Conservation (phyloP, 805 yeast genomes). For the Yarrowia osloensis region DNA sequence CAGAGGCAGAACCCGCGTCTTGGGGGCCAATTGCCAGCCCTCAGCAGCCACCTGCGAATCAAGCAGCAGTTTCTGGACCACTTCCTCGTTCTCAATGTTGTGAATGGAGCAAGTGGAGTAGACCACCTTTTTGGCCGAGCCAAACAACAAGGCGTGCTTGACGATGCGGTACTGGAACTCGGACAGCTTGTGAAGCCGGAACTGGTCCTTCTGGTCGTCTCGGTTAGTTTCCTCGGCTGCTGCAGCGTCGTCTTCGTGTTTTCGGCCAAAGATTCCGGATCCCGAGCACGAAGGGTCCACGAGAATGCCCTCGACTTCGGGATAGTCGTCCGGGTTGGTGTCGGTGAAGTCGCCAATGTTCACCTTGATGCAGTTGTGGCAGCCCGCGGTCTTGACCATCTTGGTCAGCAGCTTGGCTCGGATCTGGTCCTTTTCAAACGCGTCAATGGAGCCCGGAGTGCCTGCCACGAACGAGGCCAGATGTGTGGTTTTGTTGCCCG, state of each 20-base stretch:
- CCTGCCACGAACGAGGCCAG: conserved; percentile 62
- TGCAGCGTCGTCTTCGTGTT: conserved; percentile 47
- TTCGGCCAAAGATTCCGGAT: conserved; percentile 94
- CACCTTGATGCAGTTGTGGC: conserved; percentile 49
- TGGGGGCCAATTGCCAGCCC: conserved; percentile 74
- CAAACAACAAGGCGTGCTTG: conserved; percentile 82
- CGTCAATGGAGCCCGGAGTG: conserved; percentile 54
- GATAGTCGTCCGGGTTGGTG: conserved; percentile 58
- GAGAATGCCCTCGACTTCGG: conserved; percentile 72
- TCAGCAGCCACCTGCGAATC: conserved; percentile 62
- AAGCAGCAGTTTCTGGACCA: conserved; percentile 72
- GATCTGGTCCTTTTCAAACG: conserved; percentile 82
- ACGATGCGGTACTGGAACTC: conserved; percentile 87
- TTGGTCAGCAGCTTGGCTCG: conserved; percentile 68
- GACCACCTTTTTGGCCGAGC: conserved; percentile 72
- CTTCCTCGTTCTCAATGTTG: conserved; percentile 90
- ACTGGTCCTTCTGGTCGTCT: conserved; percentile 40
- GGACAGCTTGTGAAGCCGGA: conserved; percentile 70
- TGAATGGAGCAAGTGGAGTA: conserved; percentile 96
- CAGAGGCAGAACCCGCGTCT: conserved; percentile 66
- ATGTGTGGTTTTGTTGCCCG: conserved; percentile 97
- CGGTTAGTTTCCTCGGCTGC: conserved; percentile 32
- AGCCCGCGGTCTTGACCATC: conserved; percentile 82
- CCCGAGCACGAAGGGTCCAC: conserved; percentile 99
- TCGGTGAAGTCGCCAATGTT: conserved; percentile 63